Conservation (phyloP, 768 basidiomycete genomes). For the Austroboletus eburneus region DNA sequence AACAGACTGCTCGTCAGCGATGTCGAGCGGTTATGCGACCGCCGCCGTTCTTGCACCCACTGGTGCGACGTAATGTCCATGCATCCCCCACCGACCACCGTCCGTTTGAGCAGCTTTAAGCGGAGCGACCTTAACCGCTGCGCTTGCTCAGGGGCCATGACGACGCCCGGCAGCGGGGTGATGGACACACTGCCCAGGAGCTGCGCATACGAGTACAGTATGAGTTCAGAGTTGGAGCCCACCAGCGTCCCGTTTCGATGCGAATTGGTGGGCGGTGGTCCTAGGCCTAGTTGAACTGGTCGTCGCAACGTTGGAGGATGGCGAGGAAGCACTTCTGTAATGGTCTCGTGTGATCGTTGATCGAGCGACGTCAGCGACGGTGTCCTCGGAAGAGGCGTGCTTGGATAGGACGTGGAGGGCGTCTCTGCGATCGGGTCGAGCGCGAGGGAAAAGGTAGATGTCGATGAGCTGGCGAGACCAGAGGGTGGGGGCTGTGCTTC, state of each 20-base stretch:
- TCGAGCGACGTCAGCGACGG: constrained; percentile 26
- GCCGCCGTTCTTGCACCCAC: constrained; percentile 21
- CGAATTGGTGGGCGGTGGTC: constrained; percentile 29
- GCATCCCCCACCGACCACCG: constrained; percentile 58
- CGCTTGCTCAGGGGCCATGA: constrained; percentile 42
- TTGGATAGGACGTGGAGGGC: constrained; percentile 35
- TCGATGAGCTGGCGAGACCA: constrained; percentile 36
- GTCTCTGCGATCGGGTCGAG: constrained; percentile 48
- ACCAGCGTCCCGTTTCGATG: constrained; percentile 44
- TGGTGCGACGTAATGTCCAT: constrained; percentile 65
- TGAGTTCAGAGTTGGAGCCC: constrained; percentile 54
- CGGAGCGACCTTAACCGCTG: constrained; percentile 46
- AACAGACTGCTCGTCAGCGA: constrained; percentile 50
- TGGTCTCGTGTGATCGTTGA: constrained; percentile 19
- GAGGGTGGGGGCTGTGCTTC: constrained; percentile 22
- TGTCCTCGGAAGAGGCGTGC: constrained; percentile 31
- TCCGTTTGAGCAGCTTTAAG: constrained; percentile 42
- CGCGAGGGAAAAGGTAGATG: constrained; percentile 44
- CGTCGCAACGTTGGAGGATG: constrained; percentile 23
- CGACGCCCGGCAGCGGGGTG: constrained; percentile 41
- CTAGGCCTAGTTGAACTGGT: constrained; percentile 43
- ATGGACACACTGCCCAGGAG: constrained; percentile 65
- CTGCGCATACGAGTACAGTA: constrained; percentile 84
- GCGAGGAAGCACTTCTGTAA: constrained; percentile 36
- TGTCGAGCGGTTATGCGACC: constrained; percentile 46